Percentiles rank a stretch among this genome's conserved stretches.
Evolutionary conservation across 2,329 filamentous ascomycete genomes (phyloP).

Genomic region (Aspergillus fumigatiaffinis): DNA sequence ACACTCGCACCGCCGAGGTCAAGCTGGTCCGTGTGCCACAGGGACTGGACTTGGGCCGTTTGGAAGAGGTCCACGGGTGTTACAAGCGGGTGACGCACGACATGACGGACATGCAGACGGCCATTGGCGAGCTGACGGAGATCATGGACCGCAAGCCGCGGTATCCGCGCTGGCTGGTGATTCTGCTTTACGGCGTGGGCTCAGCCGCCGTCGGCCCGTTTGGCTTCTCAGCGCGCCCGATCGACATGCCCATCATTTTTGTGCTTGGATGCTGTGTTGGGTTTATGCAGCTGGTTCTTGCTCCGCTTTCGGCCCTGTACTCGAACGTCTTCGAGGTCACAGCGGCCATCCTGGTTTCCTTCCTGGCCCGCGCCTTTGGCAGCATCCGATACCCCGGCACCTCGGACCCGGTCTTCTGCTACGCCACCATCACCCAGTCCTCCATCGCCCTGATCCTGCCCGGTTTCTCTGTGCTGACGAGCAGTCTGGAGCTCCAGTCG

Average conservation of each 20-base stretch:
- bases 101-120: slow-evolving; percentile 38
- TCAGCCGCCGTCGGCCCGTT: slow-evolving; percentile 73
- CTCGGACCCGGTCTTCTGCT: slow-evolving; percentile 55
- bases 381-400: slow-evolving; percentile 49
- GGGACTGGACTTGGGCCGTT: slow-evolving; percentile 39
- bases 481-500: slow-evolving; percentile 62
- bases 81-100: slow-evolving; percentile 45
- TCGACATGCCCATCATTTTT: slow-evolving; percentile 51
- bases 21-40: slow-evolving; percentile 40
- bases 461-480: slow-evolving; percentile 58
- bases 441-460: slow-evolving; percentile 68
- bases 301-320: slow-evolving; percentile 66
- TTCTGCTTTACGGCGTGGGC: slow-evolving; percentile 68
- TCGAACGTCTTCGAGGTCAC: slow-evolving; percentile 38
- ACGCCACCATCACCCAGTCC: slow-evolving; percentile 44
- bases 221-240: slow-evolving; percentile 68
- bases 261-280: slow-evolving; percentile 69
- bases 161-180: slow-evolving; percentile 49
- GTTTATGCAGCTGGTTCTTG: slow-evolving; percentile 67
- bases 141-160: slow-evolving; percentile 58
- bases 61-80: slow-evolving; percentile 39
- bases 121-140: slow-evolving; percentile 34
- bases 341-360: slow-evolving; percentile 61
- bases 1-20: slow-evolving; percentile 42
- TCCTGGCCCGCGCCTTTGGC: slow-evolving; percentile 62